Base-by-base conservation (phyloP, 257 asterid species). In the Salvia rosmarinus region DNA sequence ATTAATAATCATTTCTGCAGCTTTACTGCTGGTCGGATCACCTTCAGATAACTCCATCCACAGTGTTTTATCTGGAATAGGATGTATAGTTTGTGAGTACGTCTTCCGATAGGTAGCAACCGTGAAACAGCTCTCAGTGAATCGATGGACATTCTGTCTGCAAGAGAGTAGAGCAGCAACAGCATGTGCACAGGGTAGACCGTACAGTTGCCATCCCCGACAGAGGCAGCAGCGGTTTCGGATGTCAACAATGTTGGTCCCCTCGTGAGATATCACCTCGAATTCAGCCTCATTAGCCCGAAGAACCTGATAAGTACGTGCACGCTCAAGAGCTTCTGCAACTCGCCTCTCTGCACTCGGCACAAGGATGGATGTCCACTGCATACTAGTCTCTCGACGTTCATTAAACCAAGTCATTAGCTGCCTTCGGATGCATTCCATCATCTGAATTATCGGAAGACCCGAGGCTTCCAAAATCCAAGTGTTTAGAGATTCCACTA, bases 181-280 rank as follows among this genome's bases (percentile, higher is more conserved):
- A 0, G 99, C 97, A 23, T 94, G 99, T 9, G 99, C 97, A 39
- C 99, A 94, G 19, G 99, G 98, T n/a, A 94, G 71, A 49, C 99
- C 99, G 3, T 84, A 87, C 14, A 91, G 82, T 83, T 94, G 96
- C 99, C 99, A 94, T 23, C 96, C 98, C 57, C 94, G 80, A 56
- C 99, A 94, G 19, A 74, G 85, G 43, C 99, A 94, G 71, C 88
- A 82, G 0, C 97, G 86, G 44, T 79, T 89, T 55, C 96, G 70
- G 0, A 94, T 89, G 75, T 94, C 97, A 16, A 94, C 99, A 19
- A 85, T 85, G 78, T 84, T 82, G 6, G 99, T 91, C 12, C 97
- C 96, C 83, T 94, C 99, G 23, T 89, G 96, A 16, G 99, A 91
- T 66, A 89, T 89, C 9, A 94, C 98, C 84, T 91, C 99, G 34